Base-by-base conservation (phyloP, 306 rosid species). In the Pyrus pyrifolia region DNA sequence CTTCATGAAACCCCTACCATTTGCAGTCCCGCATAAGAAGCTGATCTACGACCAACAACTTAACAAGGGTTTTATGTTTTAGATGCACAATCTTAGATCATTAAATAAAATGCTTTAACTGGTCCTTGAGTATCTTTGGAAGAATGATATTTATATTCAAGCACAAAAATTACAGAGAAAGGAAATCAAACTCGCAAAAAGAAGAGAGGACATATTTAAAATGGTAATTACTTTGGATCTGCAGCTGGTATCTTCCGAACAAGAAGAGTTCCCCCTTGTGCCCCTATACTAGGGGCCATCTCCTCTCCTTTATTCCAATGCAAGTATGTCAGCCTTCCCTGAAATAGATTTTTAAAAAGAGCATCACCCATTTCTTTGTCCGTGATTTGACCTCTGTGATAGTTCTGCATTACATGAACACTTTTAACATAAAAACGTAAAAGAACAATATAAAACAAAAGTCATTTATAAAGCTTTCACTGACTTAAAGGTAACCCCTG, bases 221-320 rank as follows among this genome's bases (percentile, higher is more conserved):
- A 67, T 31, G 18, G 52, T 73, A 68, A 60, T 81, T 86, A 94
- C 98, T 73, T 81, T 63, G 90, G 91, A 30, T 89, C 89, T 68
- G 84, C 85, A 51, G 73, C 66, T 66, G 94, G 94, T 80, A 94
- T 57, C 80, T 88, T 91, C 75, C 97, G 91, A 71, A 94, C 91
- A 63, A 94, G 94, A 79, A 92, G 92, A 52, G 97, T 90, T 70
- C 85, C 98, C 71, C 87, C 89, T 73, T 86, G 79, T 8, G 64
- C 89, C 46, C 83, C 85, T 60, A 90, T 85, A 69, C 89, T 83
- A 66, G 97, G 96, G 71, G 88, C 81, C 98, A 94, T 94, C 85
- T 87, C 97, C 82, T 86, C 89, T 83, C 96, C 98, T 83, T 84
- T 89, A 74, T 86, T 84, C 94, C 91, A 89, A 70, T 85, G 98